phyloP scores from a whole-genome alignment of 1,284 basidiomycete genomes.

The Heterobasidion occidentale region DNA sequence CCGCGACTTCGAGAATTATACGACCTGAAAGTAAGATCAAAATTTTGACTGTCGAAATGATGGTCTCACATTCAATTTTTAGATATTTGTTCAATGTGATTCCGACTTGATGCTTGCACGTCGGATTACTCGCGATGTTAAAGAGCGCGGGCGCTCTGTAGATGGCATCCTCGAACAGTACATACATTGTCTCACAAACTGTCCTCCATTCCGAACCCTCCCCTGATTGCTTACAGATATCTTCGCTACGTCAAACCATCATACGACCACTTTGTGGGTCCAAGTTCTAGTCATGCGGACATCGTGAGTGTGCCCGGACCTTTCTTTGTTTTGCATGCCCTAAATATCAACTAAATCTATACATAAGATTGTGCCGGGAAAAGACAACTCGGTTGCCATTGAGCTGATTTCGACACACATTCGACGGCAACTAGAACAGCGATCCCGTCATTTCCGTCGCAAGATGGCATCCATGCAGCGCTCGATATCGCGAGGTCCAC shows the following conservation, averaged over 20 bases:
- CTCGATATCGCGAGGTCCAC: slow-evolving; percentile 9
- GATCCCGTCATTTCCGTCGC: slow-evolving; percentile 68
- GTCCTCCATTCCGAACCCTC: background rate
- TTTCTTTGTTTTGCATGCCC: background rate
- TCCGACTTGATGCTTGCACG: slow-evolving; percentile 96
- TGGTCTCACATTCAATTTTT: background rate
- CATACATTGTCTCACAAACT: slow-evolving; percentile 13
- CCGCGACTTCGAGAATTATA: slow-evolving; percentile 74
- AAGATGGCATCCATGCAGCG: slow-evolving; percentile 44
- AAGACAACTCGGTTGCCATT: slow-evolving; percentile 84
- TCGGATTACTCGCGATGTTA: slow-evolving; percentile 81
- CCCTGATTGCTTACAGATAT: slow-evolving; percentile 42
- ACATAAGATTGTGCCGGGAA: slow-evolving; percentile 82
- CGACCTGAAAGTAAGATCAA: slow-evolving; percentile 74
- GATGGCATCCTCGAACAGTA: slow-evolving; percentile 87
- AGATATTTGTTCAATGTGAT: slow-evolving; percentile 86
- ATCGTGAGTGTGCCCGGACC: slow-evolving; percentile 46
- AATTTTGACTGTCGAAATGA: background rate
- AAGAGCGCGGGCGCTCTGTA: slow-evolving; percentile 82
- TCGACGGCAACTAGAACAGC: slow-evolving; percentile 74
- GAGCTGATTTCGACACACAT: slow-evolving; percentile 92
- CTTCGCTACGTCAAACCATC: slow-evolving; percentile 90
- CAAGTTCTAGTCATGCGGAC: slow-evolving; percentile 82
- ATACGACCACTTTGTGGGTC: slow-evolving; percentile 93
- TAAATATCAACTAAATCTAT: background rate